These are phyloP conservation scores for Polygonum aviculare DNA, from an alignment of 148 eudicot genomes.

Conservation along the genomic window DNA sequence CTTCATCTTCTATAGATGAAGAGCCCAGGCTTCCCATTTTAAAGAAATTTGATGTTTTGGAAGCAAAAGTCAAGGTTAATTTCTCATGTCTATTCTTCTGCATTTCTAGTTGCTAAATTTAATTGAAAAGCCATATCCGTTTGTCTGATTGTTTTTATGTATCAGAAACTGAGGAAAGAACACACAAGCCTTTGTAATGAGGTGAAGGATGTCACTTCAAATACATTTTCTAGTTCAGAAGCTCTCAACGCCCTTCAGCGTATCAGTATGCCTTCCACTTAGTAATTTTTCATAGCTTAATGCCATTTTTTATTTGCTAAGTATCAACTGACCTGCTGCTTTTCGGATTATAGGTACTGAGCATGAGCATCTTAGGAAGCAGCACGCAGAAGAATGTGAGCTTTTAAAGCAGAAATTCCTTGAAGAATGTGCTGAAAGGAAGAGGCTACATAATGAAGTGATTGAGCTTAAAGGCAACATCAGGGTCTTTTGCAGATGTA, in stretches of 20 bases:
- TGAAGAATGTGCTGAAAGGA: conserved; percentile 63
- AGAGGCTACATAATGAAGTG: conserved; percentile 85
- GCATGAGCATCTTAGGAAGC: conserved; percentile 53
- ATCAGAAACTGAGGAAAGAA: conserved; percentile 69
- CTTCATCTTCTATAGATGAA: conserved; percentile 24
- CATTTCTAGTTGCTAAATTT: not conserved
- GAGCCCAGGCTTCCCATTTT: conserved; percentile 63
- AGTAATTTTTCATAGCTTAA: not conserved
- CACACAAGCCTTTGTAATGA: conserved; percentile 45
- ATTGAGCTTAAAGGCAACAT: conserved; percentile 98
- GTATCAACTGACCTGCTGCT: not conserved
- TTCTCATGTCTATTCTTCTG: not conserved
- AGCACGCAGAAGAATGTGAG: conserved; percentile 51
- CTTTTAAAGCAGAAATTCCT: conserved; percentile 53
- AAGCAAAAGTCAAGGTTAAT: conserved; percentile 48
- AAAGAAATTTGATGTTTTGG: conserved; percentile 49
- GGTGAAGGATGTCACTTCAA: conserved; percentile 51
- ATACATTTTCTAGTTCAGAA: conserved; percentile 63
- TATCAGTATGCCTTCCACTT: conserved; percentile 43
- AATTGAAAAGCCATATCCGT: not conserved
- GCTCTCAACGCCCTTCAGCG: conserved; percentile 54
- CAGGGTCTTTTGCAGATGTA: conserved; percentile 89
- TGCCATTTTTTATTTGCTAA: not conserved
- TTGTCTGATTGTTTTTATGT: conserved; percentile 9
- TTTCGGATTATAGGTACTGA: conserved; percentile 50